phyloP scores from a whole-genome alignment of 2,329 filamentous ascomycete genomes.

The Nectriaceae sp. region DNA sequence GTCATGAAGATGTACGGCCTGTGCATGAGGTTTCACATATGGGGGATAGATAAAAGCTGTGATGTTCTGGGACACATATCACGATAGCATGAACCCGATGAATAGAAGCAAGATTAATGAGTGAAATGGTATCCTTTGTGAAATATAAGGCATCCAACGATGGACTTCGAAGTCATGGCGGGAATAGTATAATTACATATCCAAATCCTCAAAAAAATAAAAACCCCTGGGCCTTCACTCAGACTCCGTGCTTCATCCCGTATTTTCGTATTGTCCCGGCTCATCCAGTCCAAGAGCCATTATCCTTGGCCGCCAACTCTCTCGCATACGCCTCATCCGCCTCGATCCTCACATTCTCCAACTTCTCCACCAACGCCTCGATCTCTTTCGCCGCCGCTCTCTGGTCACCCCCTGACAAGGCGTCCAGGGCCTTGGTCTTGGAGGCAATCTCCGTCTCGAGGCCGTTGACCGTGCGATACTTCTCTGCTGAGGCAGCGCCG shows the following conservation, averaged over 20 bases:
- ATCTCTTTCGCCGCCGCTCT: constrained; percentile 36
- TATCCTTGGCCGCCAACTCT: constrained; percentile 41
- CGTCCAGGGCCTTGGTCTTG: constrained; percentile 30
- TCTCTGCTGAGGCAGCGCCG: constrained; percentile 32
- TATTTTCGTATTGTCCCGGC: too few relatives aligned
- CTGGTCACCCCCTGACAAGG: constrained; percentile 25
- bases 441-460: constrained; percentile 36
- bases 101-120: constrained; percentile 8
- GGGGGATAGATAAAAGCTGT: constrained; percentile 28
- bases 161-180: too few relatives aligned
- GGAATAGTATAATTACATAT: too few relatives aligned
- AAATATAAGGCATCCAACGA: too few relatives aligned
- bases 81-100: constrained; percentile 11
- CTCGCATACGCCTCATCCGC: constrained; percentile 51
- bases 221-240: too few relatives aligned
- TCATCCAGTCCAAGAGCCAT: too few relatives aligned
- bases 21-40: constrained; percentile 21
- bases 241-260: too few relatives aligned
- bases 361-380: constrained; percentile 38
- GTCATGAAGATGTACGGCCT: not conserved
- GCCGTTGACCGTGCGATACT: constrained; percentile 38
- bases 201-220: too few relatives aligned
- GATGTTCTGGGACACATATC: constrained; percentile 12
- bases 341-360: constrained; percentile 43
- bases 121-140: constrained; percentile 3